Evolutionary conservation across 306 rosid genomes (phyloP).

Genomic region (Pyrus pyrifolia): DNA sequence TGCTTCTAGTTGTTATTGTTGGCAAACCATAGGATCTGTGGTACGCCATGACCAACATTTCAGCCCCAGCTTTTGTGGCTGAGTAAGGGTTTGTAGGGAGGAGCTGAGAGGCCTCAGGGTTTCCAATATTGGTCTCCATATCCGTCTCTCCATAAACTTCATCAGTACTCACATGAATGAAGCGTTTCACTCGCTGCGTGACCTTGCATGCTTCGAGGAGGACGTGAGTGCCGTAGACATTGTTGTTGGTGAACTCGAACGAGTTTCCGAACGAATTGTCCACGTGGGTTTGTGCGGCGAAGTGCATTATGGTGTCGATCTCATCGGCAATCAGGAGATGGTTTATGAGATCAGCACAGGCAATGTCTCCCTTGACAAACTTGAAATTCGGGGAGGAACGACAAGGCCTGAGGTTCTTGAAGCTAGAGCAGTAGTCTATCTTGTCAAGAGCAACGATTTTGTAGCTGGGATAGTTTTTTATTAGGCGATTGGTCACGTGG

Average conservation of each 20-base stretch:
- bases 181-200: constrained; percentile 42
- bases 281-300: constrained; percentile 75
- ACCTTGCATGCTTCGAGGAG: constrained; percentile 69
- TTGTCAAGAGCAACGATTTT: constrained; percentile 63
- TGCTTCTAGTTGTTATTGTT: constrained; percentile 55
- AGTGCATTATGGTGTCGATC: constrained; percentile 74
- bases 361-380: constrained; percentile 60
- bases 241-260: constrained; percentile 67
- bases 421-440: constrained; percentile 59
- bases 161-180: constrained; percentile 76
- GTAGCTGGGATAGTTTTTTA: constrained; percentile 47
- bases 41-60: constrained; percentile 76
- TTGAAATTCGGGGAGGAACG: constrained; percentile 47
- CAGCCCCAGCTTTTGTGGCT: constrained; percentile 77
- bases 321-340: constrained; percentile 49
- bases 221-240: constrained; percentile 68
- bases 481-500: constrained; percentile 52
- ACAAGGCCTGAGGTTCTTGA: constrained; percentile 45
- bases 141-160: constrained; percentile 78
- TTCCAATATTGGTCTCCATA: constrained; percentile 44
- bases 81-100: constrained; percentile 74
- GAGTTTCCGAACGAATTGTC: constrained; percentile 78
- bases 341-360: constrained; percentile 50
- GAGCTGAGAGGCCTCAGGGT: constrained; percentile 60
- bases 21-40: constrained; percentile 58